Evolutionary conservation across 257 asterid species (phyloP).

Genomic region (Solanum tarijense): DNA sequence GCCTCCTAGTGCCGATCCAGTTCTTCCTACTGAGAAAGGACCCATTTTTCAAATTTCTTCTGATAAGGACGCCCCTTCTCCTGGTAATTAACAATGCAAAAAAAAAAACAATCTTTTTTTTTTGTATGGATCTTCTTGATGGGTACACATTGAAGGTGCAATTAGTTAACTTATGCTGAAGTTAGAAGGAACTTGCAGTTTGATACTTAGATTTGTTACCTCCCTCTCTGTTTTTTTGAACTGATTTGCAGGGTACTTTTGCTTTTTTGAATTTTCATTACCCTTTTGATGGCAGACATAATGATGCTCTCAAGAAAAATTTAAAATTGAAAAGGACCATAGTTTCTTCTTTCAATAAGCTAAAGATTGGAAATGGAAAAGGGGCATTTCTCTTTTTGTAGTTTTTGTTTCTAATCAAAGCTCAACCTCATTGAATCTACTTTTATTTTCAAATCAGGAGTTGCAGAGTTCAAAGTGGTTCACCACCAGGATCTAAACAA

Average conservation of each 20-base stretch:
- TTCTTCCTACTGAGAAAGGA: constrained; percentile 72
- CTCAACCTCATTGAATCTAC: neutral
- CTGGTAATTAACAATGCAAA: constrained; percentile 41
- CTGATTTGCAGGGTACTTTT: neutral
- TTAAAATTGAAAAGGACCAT: neutral
- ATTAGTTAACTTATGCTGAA: neutral
- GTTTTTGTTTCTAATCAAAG: neutral
- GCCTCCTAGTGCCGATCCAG: constrained; percentile 80
- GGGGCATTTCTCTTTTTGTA: neutral
- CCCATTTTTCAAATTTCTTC: constrained; percentile 60
- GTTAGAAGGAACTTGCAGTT: neutral
- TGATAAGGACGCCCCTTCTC: constrained; percentile 43
- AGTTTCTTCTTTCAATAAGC: neutral
- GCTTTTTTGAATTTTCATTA: neutral
- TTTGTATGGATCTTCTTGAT: neutral
- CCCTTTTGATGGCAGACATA: neutral
- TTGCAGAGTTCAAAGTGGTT: constrained; percentile 34
- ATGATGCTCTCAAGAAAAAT: neutral
- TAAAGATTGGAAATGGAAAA: neutral
- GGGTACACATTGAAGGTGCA: neutral
- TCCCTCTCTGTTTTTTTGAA: neutral
- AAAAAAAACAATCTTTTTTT: neutral
- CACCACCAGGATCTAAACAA: constrained; percentile 80
- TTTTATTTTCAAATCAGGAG: constrained; percentile 25
- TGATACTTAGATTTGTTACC: neutral